A percentile compares a stretch with the other conserved stretches of the same genome.
Evolutionary conservation across 495 filamentous ascomycete species (phyloP).

Genomic region (Hapsidospora chrysogenum): DNA sequence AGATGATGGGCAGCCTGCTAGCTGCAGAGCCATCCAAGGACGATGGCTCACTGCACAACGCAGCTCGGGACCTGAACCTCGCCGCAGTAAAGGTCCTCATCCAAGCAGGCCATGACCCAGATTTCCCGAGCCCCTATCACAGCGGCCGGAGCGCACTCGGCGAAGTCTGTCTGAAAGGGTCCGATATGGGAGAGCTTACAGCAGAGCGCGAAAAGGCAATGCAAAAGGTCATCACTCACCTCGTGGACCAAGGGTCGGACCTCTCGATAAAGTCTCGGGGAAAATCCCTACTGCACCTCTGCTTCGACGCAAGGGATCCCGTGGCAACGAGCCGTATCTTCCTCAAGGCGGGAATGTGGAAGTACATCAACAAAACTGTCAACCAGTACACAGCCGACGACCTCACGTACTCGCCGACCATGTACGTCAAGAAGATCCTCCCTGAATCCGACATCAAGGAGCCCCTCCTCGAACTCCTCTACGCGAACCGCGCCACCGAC

Average conservation of each 20-base stretch:
- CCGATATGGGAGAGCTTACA: constrained; percentile 17
- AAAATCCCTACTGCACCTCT: constrained; percentile 26
- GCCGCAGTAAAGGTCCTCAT: constrained; percentile 24
- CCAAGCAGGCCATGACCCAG: constrained; percentile 25
- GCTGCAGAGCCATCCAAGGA: constrained; percentile 26
- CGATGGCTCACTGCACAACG: constrained; percentile 33
- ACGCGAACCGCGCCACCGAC: constrained; percentile 23
- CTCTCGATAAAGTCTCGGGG: constrained; percentile 23
- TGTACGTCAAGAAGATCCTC: constrained; percentile 22
- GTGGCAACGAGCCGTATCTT: constrained; percentile 23
- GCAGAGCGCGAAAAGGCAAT: constrained; percentile 22
- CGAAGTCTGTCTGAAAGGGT: constrained; percentile 28
- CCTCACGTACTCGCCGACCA: constrained; percentile 27
- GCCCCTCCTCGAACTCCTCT: constrained; percentile 21
- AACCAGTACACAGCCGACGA: constrained; percentile 24
- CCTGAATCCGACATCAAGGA: constrained; percentile 13
- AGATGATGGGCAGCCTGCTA: constrained; percentile 27
- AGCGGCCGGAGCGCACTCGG: constrained; percentile 29
- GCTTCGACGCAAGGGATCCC: constrained; percentile 24
- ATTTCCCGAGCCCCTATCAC: constrained; percentile 31
- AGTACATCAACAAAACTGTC: constrained; percentile 22
- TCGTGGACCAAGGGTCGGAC: constrained; percentile 22
- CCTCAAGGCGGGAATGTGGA: constrained; percentile 29
- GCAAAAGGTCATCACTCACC: constrained; percentile 27
- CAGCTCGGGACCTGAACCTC: constrained; percentile 26